Conservation (phyloP, 257 asterid genomes). For the Petunia secreta region DNA sequence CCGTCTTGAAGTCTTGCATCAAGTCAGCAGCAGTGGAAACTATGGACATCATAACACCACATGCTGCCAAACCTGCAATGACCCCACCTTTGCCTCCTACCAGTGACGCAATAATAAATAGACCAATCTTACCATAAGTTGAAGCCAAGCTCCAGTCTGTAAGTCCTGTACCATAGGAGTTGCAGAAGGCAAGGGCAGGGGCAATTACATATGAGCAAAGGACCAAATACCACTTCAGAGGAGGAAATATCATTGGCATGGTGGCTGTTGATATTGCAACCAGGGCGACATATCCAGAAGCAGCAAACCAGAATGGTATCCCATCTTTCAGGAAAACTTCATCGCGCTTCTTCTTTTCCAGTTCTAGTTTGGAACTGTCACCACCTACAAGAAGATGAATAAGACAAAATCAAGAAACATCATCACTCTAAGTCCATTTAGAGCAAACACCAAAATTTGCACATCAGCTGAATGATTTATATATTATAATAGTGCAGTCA, state of each 20-base stretch:
- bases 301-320: conserved; percentile 88
- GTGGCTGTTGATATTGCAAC: conserved; percentile 82
- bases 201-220: conserved; percentile 87
- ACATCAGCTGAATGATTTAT: background rate
- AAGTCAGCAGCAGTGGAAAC: conserved; percentile 96
- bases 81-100: conserved; percentile 90
- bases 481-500: conserved; percentile 12
- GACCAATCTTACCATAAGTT: conserved; percentile 92
- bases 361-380: conserved; percentile 48
- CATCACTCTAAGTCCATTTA: background rate
- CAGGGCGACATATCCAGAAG: conserved; percentile 81
- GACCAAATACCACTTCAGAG: conserved; percentile 91
- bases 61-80: conserved; percentile 83
- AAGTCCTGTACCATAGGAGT: conserved; percentile 90
- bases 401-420: background rate
- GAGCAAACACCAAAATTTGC: background rate
- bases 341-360: conserved; percentile 68
- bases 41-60: conserved; percentile 97
- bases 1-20: conserved; percentile 95
- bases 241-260: conserved; percentile 85
- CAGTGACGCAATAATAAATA: conserved; percentile 80
- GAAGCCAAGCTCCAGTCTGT: conserved; percentile 96
- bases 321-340: conserved; percentile 73
- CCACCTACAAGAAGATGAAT: conserved; percentile 46
- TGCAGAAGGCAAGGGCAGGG: conserved; percentile 98